Evolutionary conservation across 371 early-diverging fungal species (phyloP), one percentile per base, ranked within the genome.

Genomic region (Mortierella sp.): DNA sequence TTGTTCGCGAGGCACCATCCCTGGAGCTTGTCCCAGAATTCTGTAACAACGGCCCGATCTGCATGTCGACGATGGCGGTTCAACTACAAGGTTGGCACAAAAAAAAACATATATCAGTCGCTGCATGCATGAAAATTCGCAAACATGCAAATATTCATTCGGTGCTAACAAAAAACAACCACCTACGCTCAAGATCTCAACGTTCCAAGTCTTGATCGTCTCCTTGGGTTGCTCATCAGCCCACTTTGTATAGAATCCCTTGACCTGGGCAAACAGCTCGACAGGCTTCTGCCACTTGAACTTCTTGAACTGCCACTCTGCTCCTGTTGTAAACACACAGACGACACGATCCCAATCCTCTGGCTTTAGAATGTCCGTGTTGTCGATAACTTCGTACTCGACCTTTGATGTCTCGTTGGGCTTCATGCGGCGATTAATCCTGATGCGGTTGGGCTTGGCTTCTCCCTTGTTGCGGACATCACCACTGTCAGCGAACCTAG

Each of bases 231-330:
- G 90, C 67, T 95, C 97, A 71, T 96, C 96, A 21, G 87, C 86
- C 92, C 93, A 97, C 78, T 96, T 95, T 51, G 96, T 89, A 86
- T 94, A 94, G 69, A 95, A 94, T 26, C 98, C 98, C 72, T 94
- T 90, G 53, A 94, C 93, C 86, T 94, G 91, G 26, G 90, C 89
- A 87, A 98, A 97, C 21, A 98, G 83, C 64, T 96, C 95, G 16
- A 93, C 90, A 2, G 97, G 97, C 34, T 93, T 91, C 61, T 91
- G 91, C 93, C 96, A 97, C 78, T 92, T 94, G 97, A 97, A 98
- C 34, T 94, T 93, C 79, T 95, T 96, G 86, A 98, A 97, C 87
- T 98, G 98, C 98, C 98, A 98, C 51, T 91, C 91, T 54, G 95
- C 96, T 40, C 98, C 98, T 55, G 92, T 93, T 21, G 95, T 94